Conservation (phyloP, 768 basidiomycete genomes). For the Lepiota brunneoincarnata region DNA sequence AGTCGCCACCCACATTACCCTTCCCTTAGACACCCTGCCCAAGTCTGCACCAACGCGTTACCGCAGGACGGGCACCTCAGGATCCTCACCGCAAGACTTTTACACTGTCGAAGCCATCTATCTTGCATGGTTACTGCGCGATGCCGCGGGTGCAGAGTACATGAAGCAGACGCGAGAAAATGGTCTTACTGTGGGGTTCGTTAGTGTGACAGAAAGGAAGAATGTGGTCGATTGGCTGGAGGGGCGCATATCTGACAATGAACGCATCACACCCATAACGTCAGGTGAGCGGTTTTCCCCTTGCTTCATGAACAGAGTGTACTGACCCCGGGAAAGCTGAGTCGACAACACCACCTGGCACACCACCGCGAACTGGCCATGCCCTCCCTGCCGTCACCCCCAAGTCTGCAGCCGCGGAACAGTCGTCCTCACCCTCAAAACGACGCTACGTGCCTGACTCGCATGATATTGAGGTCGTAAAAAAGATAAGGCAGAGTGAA, state of each 20-base stretch:
- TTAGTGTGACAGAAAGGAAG: conserved; percentile 86
- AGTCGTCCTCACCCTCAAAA: conserved; percentile 55
- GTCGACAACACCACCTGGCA: conserved; percentile 53
- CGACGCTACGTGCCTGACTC: conserved; percentile 76
- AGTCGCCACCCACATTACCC: conserved; percentile 62
- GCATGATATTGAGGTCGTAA: conserved; percentile 81
- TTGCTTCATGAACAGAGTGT: background rate
- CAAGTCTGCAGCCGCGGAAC: conserved; percentile 24
- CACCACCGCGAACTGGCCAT: conserved; percentile 32
- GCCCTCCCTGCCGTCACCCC: conserved; percentile 27
- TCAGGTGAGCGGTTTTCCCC: conserved; percentile 30
- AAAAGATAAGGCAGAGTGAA: conserved; percentile 74
- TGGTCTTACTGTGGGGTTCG: conserved; percentile 71
- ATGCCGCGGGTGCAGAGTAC: conserved; percentile 80
- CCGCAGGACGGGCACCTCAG: conserved; percentile 53
- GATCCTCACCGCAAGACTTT: conserved; percentile 41
- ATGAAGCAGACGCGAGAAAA: conserved; percentile 80
- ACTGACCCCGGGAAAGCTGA: background rate
- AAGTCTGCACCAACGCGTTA: conserved; percentile 81
- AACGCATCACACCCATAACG: conserved; percentile 46
- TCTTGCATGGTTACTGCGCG: conserved; percentile 77
- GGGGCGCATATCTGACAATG: conserved; percentile 47
- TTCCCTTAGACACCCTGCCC: conserved; percentile 52
- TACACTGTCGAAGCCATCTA: conserved; percentile 82
- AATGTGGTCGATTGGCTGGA: conserved; percentile 84